A percentile compares a stretch with the other conserved stretches of the same genome.
Evolutionary conservation across 345 rosid genomes (phyloP).

Genomic region (Aquilaria yunnanensis): DNA sequence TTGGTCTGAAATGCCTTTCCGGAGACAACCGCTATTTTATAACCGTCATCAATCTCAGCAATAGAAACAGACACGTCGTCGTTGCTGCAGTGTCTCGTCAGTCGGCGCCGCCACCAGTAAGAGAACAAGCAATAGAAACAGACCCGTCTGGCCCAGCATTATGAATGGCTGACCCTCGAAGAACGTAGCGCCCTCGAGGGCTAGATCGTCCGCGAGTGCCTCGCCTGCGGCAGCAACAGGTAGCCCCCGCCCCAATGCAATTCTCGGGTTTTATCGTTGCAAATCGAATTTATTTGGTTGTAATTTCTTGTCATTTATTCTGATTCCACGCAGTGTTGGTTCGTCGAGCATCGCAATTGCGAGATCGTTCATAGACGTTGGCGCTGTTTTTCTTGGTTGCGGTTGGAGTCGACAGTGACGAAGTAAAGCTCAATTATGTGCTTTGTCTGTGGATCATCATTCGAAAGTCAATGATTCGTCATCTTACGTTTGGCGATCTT

Average conservation of each 20-base stretch:
- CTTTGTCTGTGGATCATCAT: not conserved
- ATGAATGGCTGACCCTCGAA: conserved; percentile 91
- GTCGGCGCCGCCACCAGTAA: conserved; percentile 31
- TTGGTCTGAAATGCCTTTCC: too few species aligned
- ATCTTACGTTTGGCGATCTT: too few species aligned
- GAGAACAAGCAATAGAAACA: conserved; percentile 70
- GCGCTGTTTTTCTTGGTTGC: conserved; percentile 74
- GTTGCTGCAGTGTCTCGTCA: too few species aligned
- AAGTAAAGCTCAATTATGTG: conserved; percentile 33
- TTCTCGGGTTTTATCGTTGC: not conserved
- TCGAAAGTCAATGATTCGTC: too few species aligned
- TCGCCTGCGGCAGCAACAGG: conserved; percentile 91
- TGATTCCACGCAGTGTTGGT: conserved; percentile 53
- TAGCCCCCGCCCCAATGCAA: conserved; percentile 1
- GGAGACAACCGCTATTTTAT: too few species aligned
- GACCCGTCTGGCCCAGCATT: conserved; percentile 88
- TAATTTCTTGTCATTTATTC: not conserved
- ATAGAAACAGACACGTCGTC: too few species aligned
- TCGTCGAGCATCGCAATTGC: conserved; percentile 92
- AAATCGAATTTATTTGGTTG: too few species aligned
- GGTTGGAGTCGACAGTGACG: conserved; percentile 87
- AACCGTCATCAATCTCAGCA: too few species aligned
- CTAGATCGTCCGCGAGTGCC: conserved; percentile 94
- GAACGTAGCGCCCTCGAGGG: conserved; percentile 94
- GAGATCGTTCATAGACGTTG: conserved; percentile 83